Conservation (phyloP, 2,329 filamentous ascomycete species). For the Pseudogymnoascus sp. region DNA sequence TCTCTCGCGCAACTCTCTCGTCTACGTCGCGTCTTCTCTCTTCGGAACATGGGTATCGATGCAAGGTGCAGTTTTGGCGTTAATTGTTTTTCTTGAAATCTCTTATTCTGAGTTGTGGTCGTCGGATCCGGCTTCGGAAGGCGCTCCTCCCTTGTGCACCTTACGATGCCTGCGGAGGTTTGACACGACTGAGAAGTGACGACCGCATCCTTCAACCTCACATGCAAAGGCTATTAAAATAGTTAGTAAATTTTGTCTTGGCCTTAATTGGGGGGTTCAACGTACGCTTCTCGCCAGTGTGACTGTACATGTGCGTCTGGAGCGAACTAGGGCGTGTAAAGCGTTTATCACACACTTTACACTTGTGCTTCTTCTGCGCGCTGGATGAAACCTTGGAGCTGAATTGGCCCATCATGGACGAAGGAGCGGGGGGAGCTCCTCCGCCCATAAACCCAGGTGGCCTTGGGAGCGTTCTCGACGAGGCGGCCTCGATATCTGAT, state of each 20-base stretch:
- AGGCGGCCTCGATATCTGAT: slow-evolving; percentile 75
- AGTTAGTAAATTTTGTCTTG: slow-evolving; percentile 17
- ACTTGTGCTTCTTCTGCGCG: slow-evolving; percentile 99
- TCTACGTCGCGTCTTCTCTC: slow-evolving; percentile 4
- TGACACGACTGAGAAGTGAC: slow-evolving; percentile 94
- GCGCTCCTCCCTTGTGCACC: slow-evolving; percentile 76
- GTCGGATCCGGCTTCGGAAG: slow-evolving; percentile 55
- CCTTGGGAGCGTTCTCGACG: slow-evolving; percentile 23
- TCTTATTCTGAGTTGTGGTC: slow-evolving; percentile 48
- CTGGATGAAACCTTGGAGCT: slow-evolving; percentile 93
- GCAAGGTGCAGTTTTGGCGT: not conserved
- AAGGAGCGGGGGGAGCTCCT: slow-evolving; percentile 68
- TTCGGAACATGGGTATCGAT: slow-evolving; percentile 4
- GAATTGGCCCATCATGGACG: slow-evolving; percentile 98
- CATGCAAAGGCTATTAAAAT: slow-evolving; percentile 70
- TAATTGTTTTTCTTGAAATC: not conserved
- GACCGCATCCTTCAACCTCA: slow-evolving; percentile 87
- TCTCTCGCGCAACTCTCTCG: not conserved
- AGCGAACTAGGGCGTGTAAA: slow-evolving; percentile 91
- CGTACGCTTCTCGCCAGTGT: slow-evolving; percentile 97
- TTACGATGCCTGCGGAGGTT: slow-evolving; percentile 92
- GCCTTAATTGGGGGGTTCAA: slow-evolving; percentile 5
- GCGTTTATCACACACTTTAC: slow-evolving; percentile 96
- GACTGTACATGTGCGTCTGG: slow-evolving; percentile 97
- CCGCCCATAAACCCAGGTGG: slow-evolving; percentile 41